These are phyloP conservation scores for Leishmania lainsoni DNA, from an alignment of 208 protist species.

Conservation along the genomic window DNA sequence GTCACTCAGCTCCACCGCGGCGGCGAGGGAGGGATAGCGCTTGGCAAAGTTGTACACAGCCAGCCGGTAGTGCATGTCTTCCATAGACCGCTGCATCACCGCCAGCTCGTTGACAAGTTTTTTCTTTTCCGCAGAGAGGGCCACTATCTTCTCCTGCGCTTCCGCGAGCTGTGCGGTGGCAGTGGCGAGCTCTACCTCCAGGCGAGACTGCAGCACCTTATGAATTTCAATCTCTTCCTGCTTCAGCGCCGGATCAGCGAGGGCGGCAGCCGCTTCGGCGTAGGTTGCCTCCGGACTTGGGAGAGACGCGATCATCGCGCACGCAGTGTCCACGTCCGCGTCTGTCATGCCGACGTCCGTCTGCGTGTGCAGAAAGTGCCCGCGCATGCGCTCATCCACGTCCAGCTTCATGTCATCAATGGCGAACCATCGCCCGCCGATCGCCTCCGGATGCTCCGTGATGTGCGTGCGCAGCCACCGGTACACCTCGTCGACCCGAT, in stretches of 20 bases:
- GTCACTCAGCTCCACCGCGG: conserved; percentile 50
- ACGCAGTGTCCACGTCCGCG: conserved; percentile 45
- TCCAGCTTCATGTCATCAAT: conserved; percentile 91
- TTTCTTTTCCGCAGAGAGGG: conserved; percentile 20
- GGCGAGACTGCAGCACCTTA: conserved; percentile 35
- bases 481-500: conserved; percentile 82
- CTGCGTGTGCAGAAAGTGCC: conserved; percentile 77
- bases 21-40: conserved; percentile 42
- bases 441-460: conserved; percentile 68
- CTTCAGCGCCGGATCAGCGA: conserved; percentile 64
- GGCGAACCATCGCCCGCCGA: conserved; percentile 82
- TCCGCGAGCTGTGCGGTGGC: conserved; percentile 24
- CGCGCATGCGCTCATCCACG: conserved; percentile 75
- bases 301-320: conserved; percentile 33
- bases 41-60: conserved; percentile 70
- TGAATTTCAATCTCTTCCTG: conserved; percentile 73
- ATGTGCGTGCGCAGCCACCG: conserved; percentile 80
- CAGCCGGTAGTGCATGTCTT: conserved; percentile 76
- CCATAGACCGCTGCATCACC: conserved; percentile 46
- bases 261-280: conserved; percentile 36
- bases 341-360: conserved; percentile 76
- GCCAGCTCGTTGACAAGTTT: conserved; percentile 36
- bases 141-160: conserved; percentile 18
- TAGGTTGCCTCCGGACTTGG: conserved; percentile 43
- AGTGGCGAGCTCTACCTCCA: conserved; percentile 36